Percentiles rank a stretch among this genome's conserved stretches.
phyloP scores from a whole-genome alignment of 805 yeast species.

The Cyberlindnera misumaiensis region DNA sequence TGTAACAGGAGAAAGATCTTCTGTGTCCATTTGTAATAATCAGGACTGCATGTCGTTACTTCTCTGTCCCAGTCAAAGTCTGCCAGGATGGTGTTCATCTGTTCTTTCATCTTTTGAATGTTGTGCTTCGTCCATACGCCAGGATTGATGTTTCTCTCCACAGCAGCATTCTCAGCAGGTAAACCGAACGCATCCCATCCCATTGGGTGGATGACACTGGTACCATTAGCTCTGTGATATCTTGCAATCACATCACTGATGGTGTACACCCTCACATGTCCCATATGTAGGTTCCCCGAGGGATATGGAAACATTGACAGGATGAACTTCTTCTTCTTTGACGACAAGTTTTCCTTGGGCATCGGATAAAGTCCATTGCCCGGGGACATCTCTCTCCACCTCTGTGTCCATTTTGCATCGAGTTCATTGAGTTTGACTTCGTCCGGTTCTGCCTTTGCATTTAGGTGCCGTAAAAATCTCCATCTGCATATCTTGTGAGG shows the following conservation, averaged over 20 bases:
- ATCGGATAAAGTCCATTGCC: slow-evolving; percentile 33
- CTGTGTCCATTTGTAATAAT: slow-evolving; percentile 91
- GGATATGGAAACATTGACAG: slow-evolving; percentile 96
- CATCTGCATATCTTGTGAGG: no score
- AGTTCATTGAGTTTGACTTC: slow-evolving; percentile 11
- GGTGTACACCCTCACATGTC: slow-evolving; percentile 89
- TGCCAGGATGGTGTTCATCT: slow-evolving; percentile 69
- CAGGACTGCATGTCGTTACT: slow-evolving; percentile 77
- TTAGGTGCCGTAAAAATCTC: no score
- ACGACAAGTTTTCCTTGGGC: slow-evolving; percentile 12
- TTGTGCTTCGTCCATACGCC: slow-evolving; percentile 76
- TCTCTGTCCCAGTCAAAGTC: slow-evolving; percentile 95
- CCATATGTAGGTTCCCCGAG: slow-evolving; percentile 87
- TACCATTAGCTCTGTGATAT: slow-evolving; percentile 70
- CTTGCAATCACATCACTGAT: slow-evolving; percentile 81
- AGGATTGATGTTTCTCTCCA: slow-evolving; percentile 76
- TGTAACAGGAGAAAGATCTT: slow-evolving; percentile 67
- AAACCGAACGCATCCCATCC: slow-evolving; percentile 99
- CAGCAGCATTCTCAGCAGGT: slow-evolving; percentile 98
- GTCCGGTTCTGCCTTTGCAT: background rate
- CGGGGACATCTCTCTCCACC: slow-evolving; percentile 37
- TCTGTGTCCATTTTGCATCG: slow-evolving; percentile 47
- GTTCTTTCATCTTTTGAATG: slow-evolving; percentile 80
- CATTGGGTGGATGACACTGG: slow-evolving; percentile 86
- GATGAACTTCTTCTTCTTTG: slow-evolving; percentile 44